Evolutionary conservation across 768 basidiomycete species (phyloP), one percentile per base, ranked within the genome.

Genomic region (Podaxis sp.): DNA sequence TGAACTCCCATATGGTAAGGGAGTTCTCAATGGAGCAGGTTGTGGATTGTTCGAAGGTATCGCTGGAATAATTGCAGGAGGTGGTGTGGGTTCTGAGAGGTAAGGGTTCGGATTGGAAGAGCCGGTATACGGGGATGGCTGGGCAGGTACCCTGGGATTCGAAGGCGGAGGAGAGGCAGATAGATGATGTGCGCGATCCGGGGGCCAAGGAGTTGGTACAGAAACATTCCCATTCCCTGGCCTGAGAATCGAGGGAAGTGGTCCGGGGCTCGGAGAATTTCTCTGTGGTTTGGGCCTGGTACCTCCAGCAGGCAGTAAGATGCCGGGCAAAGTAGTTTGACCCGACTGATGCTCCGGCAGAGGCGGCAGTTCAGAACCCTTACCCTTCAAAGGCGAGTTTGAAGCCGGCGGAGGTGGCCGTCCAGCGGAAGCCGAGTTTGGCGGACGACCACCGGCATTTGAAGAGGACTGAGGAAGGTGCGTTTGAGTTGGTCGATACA

Each of bases 401-500:
- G 57, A 52, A 33, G 57, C 30, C 44, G 55, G 39, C 51, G 40
- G 19, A 39, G 8, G 36, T 44, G 56, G 60, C n/a, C 49, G 13
- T 55, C 28, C 64, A 42, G 54, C 33, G 24, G 44, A 26, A 39
- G 38, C 53, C 58, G 66, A 15, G n/a, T 17, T 44, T 30, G 24
- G 19, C 49, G 44, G 60, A 55, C 53, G 66, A 58, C 15, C 48
- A 39, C 13, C 65, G 61, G 46, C 64, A 54, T 46, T 61, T 63
- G 57, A 65, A 59, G 52, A 72, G 68, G 44, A 65, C 66, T 62
- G 69, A 62, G 64, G 57, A 65, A 63, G 63, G 26, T 40, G 40
- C 13, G 65, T 38, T 61, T 70, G 70, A 59, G 65, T 65, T 55
- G 82, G 80, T n/a, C 81, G 80, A 26, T 76, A 73, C 44, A 87